A percentile compares a stretch with the other conserved stretches of the same genome.
phyloP scores from a whole-genome alignment of 768 basidiomycete species.

The Lactifluus subvellereus region DNA sequence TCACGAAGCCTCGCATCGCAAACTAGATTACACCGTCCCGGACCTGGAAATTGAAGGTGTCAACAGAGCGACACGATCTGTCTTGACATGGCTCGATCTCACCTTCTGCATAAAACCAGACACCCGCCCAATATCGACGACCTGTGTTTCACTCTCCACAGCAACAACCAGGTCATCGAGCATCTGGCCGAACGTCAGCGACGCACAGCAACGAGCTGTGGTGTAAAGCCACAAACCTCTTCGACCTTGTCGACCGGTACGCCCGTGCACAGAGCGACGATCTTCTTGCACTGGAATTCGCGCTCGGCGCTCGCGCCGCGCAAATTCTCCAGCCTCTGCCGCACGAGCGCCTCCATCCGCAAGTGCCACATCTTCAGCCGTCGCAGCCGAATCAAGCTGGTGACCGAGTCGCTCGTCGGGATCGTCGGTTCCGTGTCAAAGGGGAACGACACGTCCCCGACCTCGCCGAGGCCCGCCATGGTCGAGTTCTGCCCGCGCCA shows the following conservation, averaged over 20 bases:
- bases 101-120: constrained; percentile 93
- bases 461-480: constrained; percentile 56
- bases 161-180: constrained; percentile 80
- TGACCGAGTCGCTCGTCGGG: constrained; percentile 51
- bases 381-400: constrained; percentile 62
- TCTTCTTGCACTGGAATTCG: constrained; percentile 86
- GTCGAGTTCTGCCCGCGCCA: constrained; percentile 63
- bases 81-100: constrained; percentile 13
- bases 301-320: constrained; percentile 82
- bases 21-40: constrained; percentile 54
- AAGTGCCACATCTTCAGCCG: constrained; percentile 80
- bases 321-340: constrained; percentile 58
- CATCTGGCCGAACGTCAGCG: constrained; percentile 45
- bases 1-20: constrained; percentile 7
- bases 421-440: constrained; percentile 71
- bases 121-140: constrained; percentile 78
- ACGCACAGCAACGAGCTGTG: background rate
- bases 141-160: constrained; percentile 79
- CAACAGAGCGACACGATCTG: background rate
- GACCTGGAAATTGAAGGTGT: constrained; percentile 35
- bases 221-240: constrained; percentile 48
- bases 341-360: constrained; percentile 69
- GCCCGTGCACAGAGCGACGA: constrained; percentile 84
- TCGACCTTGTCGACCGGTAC: constrained; percentile 86
- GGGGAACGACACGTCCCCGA: constrained; percentile 55